Conservation (phyloP, 495 filamentous ascomycete species). For the Penicillium pulvis region DNA sequence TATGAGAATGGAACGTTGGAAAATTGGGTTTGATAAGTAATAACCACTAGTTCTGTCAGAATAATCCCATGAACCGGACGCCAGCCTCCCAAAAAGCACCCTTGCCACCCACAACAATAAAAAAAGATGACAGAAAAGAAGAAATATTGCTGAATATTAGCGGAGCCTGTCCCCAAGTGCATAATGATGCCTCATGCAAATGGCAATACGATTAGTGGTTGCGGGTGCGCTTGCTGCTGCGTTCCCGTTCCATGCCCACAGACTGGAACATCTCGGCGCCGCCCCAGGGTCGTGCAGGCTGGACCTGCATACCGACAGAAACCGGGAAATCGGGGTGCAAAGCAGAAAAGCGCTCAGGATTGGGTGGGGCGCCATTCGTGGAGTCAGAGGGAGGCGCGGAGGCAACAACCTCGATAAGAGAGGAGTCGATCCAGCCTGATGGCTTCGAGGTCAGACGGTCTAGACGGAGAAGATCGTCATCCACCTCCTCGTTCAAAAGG, state of each 20-base stretch:
- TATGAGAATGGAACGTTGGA: too few species aligned
- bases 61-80: background rate
- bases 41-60: background rate
- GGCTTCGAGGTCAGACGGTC: conserved; percentile 43
- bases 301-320: conserved; percentile 39
- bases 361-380: conserved; percentile 34
- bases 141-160: background rate
- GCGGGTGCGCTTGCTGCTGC: conserved; percentile 30
- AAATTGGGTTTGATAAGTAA: too few species aligned
- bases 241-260: conserved; percentile 28
- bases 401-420: conserved; percentile 39
- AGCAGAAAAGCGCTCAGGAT: conserved; percentile 39
- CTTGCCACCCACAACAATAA: background rate
- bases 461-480: conserved; percentile 62
- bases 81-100: background rate
- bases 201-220: conserved; percentile 17
- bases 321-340: conserved; percentile 47
- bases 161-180: background rate
- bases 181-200: background rate
- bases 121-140: background rate
- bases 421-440: conserved; percentile 39
- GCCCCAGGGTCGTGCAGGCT: conserved; percentile 20
- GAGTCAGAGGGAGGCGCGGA: conserved; percentile 29
- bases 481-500: conserved; percentile 58
- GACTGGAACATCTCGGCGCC: conserved; percentile 29